Percentiles rank a stretch among this genome's conserved stretches.
phyloP scores from a whole-genome alignment of 805 yeast species.

The Lipomyces lipofer region DNA sequence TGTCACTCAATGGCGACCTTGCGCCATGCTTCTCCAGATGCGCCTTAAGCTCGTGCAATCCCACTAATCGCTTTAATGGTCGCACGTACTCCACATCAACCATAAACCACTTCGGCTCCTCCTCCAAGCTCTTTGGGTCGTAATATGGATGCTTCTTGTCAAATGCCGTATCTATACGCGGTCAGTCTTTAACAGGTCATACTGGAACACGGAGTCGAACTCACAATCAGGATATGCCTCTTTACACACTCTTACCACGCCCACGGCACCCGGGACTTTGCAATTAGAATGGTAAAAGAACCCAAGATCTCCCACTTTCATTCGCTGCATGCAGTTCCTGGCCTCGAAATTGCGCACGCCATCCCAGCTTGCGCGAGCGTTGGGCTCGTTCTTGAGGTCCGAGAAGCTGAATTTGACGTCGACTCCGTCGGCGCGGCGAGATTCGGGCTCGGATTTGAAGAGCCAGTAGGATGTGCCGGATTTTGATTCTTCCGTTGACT shows the following conservation, averaged over 20 bases:
- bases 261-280: constrained; percentile 56
- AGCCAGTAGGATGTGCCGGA: constrained; percentile 46
- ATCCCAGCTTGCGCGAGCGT: constrained; percentile 51
- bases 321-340: constrained; percentile 50
- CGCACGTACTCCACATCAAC: constrained; percentile 51
- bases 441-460: constrained; percentile 56
- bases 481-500: not conserved
- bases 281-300: constrained; percentile 61
- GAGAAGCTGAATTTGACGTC: constrained; percentile 53
- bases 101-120: constrained; percentile 58
- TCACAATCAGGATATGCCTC: constrained; percentile 39
- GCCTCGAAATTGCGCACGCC: constrained; percentile 64
- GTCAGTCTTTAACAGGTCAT: too few species aligned
- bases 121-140: constrained; percentile 48
- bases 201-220: constrained; percentile 1
- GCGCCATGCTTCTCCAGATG: constrained; percentile 17
- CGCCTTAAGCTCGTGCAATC: constrained; percentile 45
- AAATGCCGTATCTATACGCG: constrained; percentile 39
- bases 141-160: constrained; percentile 48
- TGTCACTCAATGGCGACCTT: constrained; percentile 40
- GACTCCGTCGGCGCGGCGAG: constrained; percentile 50
- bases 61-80: constrained; percentile 46
- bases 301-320: constrained; percentile 50
- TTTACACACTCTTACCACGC: constrained; percentile 41
- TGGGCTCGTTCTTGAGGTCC: constrained; percentile 40